Conservation (phyloP, 768 basidiomycete genomes). For the Pholiota conissans region DNA sequence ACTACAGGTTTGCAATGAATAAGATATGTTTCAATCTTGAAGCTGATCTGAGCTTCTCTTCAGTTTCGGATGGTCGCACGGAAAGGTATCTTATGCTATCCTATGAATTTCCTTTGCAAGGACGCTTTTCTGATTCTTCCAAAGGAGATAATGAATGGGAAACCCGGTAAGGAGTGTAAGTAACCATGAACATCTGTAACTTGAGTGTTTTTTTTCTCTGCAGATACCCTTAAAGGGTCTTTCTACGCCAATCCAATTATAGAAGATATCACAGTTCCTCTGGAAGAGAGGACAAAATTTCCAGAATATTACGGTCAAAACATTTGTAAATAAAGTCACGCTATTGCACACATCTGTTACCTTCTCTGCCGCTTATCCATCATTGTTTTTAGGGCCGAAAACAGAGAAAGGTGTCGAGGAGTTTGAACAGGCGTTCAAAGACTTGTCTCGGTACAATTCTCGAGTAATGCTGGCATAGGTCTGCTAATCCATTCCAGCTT, state of each 20-base stretch:
- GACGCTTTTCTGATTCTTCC: constrained; percentile 1
- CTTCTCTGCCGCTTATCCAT: too few species aligned
- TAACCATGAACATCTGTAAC: too few species aligned
- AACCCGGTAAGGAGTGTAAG: constrained; percentile 54
- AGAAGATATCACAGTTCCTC: constrained; percentile 63
- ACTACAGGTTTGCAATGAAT: constrained; percentile 61
- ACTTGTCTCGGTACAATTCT: constrained; percentile 60
- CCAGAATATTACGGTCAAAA: constrained; percentile 88
- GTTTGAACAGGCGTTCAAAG: constrained; percentile 88
- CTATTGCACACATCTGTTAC: too few species aligned
- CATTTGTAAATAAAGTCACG: constrained; percentile 61
- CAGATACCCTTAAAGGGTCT: constrained; percentile 87
- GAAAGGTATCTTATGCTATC: constrained; percentile 68
- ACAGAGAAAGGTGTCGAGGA: constrained; percentile 62
- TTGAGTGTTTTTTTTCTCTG: too few species aligned
- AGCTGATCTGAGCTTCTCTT: neutral
- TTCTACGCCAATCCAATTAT: constrained; percentile 89
- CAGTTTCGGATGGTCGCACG: constrained; percentile 98
- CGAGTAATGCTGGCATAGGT: neutral
- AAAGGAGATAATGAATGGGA: constrained; percentile 96
- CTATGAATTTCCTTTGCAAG: too few species aligned
- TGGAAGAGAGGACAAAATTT: constrained; percentile 53
- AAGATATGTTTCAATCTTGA: neutral
- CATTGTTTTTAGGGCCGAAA: constrained; percentile 80
- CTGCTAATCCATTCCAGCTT: constrained; percentile 42